Percentiles rank a stretch among this genome's conserved stretches.
Evolutionary conservation across 345 rosid genomes (phyloP).

Genomic region (Populus alba): DNA sequence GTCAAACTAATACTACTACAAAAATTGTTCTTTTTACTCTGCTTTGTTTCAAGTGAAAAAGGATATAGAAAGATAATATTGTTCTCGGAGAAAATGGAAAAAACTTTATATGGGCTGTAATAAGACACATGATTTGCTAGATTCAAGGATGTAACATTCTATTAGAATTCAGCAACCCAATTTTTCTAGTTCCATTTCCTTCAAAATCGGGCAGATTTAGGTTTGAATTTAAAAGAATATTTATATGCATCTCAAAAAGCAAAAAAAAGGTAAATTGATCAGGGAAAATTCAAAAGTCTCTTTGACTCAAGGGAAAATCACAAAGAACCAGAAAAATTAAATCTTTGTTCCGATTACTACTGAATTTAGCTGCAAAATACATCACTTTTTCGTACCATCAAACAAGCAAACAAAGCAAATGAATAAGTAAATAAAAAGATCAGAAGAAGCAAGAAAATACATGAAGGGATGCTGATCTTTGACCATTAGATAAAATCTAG

Average conservation of each 20-base stretch:
- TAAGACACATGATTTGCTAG: not conserved
- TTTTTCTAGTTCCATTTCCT: not conserved
- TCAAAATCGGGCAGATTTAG: not conserved
- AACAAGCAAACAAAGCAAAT: not conserved
- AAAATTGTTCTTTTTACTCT: not conserved
- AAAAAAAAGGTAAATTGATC: not conserved
- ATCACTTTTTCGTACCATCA: not conserved
- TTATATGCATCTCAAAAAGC: not conserved
- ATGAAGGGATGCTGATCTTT: not conserved
- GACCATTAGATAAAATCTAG: not conserved
- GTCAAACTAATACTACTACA: not conserved
- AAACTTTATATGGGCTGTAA: not conserved
- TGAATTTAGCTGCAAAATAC: not conserved
- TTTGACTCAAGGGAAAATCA: not conserved
- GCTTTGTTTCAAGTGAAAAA: not conserved
- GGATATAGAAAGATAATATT: not conserved
- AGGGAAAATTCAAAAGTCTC: too few relatives aligned
- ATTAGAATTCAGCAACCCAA: not conserved
- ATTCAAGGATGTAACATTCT: not conserved
- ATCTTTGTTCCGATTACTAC: not conserved
- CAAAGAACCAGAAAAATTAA: not conserved
- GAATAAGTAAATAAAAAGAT: too few relatives aligned
- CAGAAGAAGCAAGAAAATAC: not conserved
- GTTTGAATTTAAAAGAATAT: not conserved
- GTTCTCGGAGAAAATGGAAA: not conserved